These are phyloP conservation scores for Anethum foeniculum DNA, from an alignment of 140 eudicot species.

Conservation along the genomic window DNA sequence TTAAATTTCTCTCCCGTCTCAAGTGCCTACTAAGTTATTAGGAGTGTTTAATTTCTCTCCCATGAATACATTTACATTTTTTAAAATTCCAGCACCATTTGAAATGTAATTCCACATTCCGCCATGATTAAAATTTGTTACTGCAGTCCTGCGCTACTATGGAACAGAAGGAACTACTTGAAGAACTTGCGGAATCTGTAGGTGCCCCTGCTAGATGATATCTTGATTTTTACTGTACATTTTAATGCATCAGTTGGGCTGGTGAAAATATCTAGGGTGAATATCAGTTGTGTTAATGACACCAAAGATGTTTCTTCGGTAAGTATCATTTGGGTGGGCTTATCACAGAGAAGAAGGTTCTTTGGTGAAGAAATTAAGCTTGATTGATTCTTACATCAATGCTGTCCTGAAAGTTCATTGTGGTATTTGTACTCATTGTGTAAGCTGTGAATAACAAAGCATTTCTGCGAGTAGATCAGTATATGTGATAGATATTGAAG, in stretches of 20 bases:
- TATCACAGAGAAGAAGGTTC: not conserved
- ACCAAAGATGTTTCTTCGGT: not conserved
- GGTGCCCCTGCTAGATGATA: conserved; percentile 36
- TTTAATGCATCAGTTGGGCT: not conserved
- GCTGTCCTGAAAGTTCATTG: not conserved
- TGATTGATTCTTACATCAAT: not conserved
- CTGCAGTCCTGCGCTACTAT: conserved; percentile 70
- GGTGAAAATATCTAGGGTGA: not conserved
- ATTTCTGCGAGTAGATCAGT: not conserved
- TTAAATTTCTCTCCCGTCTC: not conserved
- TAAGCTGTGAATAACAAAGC: not conserved
- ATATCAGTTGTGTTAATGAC: not conserved
- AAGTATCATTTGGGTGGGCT: not conserved
- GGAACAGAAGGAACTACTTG: conserved; percentile 87
- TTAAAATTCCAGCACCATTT: not conserved
- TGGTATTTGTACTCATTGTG: not conserved
- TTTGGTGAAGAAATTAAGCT: not conserved
- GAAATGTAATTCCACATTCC: not conserved
- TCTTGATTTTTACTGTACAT: not conserved
- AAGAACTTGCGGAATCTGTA: conserved; percentile 79
- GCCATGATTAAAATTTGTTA: conserved; percentile 5
- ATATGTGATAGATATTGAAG: not conserved
- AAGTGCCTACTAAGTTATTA: not conserved
- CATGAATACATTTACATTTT: not conserved
- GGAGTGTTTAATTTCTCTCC: not conserved